A percentile compares a stretch with the other conserved stretches of the same genome.
Evolutionary conservation across 768 basidiomycete genomes (phyloP).

Genomic region (Udeniomyces megalosporus): DNA sequence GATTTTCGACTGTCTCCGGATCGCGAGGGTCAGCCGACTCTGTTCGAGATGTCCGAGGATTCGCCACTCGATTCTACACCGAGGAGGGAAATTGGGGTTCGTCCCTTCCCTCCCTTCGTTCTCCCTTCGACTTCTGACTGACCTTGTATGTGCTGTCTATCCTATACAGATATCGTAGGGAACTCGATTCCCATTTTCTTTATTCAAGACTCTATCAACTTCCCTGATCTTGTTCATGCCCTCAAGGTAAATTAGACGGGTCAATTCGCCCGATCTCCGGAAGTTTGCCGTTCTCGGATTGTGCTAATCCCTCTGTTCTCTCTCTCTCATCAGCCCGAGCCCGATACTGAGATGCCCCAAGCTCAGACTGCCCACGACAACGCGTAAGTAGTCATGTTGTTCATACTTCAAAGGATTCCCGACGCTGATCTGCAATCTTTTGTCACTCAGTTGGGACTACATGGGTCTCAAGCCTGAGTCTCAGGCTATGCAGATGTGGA

Average conservation of each 20-base stretch:
- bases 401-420: no score
- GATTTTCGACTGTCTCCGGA: conserved; percentile 76
- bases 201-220: conserved; percentile 53
- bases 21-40: conserved; percentile 62
- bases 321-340: conserved; percentile 75
- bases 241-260: no score
- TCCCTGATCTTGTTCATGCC: conserved; percentile 41
- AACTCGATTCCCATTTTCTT: background rate
- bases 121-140: background rate
- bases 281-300: no score
- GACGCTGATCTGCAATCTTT: background rate
- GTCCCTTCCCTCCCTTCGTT: conserved; percentile 34
- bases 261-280: no score
- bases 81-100: conserved; percentile 63
- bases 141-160: background rate
- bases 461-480: conserved; percentile 49
- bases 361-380: conserved; percentile 48
- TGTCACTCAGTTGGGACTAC: conserved; percentile 36
- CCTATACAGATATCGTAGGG: background rate
- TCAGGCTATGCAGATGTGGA: conserved; percentile 67
- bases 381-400: conserved; percentile 41
- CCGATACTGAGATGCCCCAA: conserved; percentile 49
- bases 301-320: conserved; percentile 20
- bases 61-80: conserved; percentile 70
- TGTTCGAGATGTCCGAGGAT: conserved; percentile 53